Evolutionary conservation across 352 stramenopile species (phyloP), one percentile per base, ranked within the genome.

Genomic region (Globisporangium spinosum): DNA sequence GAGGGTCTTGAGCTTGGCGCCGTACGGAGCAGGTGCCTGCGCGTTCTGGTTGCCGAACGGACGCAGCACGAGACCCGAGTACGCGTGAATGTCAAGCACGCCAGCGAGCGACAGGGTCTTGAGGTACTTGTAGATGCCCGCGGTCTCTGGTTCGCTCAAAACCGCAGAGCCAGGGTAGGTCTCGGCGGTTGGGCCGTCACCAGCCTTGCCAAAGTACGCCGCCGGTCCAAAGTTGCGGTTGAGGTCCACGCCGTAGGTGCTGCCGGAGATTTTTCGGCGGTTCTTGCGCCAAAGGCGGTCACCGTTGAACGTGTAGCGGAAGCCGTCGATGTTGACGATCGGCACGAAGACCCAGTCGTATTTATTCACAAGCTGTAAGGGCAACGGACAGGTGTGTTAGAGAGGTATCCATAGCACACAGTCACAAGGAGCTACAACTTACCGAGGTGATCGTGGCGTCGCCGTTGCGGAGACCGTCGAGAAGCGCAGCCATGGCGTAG

Each of bases 301-400:
- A 22, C 58, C 54, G 29, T n/a, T 70, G 69, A 69, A 72, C 38
- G 70, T 74, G 66, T 75, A 77, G 29, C 40, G 43, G 64, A 74
- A 79, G 63, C 73, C 73, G 55, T 79, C 70, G 27, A 79, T 67
- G 67, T 79, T 79, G 59, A 77, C 63, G 63, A 79, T 72, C 2
- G 72, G 72, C 10, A 79, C 73, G 45, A 76, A 75, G 54, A 66
- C 61, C 65, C 62, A 76, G 53, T 76, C 69, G 66, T 74, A 76
- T 25, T 56, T 27, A 13, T 58, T 32, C 25, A 70, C 20, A 25
- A 69, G 63, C 51, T 38, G 22, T 8, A 35, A 45, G 1, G 38
- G 8, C 34, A 45, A 45, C 0, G 38, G 72, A 74, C 0, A 45
- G 3, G 6, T 22, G 7, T 1, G 34, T 40, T 40, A 40, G 34